These are phyloP conservation scores for Coemansia javaensis DNA, from an alignment of 192 early-diverging fungal species.

Conservation along the genomic window DNA sequence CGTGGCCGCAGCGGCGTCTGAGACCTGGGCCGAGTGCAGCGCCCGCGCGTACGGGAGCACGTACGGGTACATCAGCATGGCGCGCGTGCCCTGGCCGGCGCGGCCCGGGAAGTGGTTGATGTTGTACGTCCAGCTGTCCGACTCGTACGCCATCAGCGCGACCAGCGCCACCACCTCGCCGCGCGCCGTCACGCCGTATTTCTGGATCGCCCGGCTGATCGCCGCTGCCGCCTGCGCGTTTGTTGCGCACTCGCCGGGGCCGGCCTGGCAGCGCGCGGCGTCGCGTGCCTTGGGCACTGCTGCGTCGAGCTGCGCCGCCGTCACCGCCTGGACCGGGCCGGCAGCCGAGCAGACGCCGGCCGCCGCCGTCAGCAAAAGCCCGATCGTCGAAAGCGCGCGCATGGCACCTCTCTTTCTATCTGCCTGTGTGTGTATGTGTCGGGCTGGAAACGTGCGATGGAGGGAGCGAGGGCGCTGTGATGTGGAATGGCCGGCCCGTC, in stretches of 20 bases:
- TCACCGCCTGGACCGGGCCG: no score
- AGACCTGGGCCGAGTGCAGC: constrained; percentile 8
- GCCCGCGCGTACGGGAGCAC: constrained; percentile 20
- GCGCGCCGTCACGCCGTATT: constrained; percentile 20
- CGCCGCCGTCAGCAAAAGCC: no score
- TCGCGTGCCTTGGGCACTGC: no score
- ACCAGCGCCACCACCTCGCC: constrained; percentile 29
- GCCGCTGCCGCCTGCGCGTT: constrained; percentile 13
- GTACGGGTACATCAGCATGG: constrained; percentile 31
- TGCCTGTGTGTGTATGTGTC: no score
- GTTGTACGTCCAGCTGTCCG: constrained; percentile 26
- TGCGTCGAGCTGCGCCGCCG: not conserved
- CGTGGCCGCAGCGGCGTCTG: not conserved
- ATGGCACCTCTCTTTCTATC: no score
- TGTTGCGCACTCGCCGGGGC: constrained; percentile 6
- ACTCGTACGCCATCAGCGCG: constrained; percentile 29
- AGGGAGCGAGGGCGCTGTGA: no score
- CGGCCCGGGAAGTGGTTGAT: constrained; percentile 12
- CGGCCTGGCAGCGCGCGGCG: no score
- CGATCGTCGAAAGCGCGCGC: no score
- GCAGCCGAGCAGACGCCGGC: no score
- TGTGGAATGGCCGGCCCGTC: no score
- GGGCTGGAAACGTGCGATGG: no score
- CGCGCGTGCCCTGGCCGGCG: constrained; percentile 26
- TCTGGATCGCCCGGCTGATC: constrained; percentile 19